Evolutionary conservation across 805 yeast species (phyloP).

Genomic region (Teunomyces panamensis): DNA sequence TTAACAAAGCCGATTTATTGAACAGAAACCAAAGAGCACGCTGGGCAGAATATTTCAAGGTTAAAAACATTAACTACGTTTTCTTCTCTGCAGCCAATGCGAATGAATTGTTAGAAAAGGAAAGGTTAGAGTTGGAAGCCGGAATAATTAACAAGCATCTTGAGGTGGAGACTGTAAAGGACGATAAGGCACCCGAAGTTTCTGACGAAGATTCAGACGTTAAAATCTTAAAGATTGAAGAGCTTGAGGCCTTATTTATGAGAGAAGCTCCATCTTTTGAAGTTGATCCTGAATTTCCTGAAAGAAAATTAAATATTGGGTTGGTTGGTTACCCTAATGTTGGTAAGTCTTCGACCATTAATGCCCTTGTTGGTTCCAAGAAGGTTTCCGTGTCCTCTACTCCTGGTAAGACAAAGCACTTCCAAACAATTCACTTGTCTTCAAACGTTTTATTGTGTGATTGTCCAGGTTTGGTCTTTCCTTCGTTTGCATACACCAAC

Average conservation of each 20-base stretch:
- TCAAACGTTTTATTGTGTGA: slow-evolving; percentile 86
- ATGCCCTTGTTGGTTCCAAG: slow-evolving; percentile 93
- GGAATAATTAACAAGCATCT: slow-evolving; percentile 13
- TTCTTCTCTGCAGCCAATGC: slow-evolving; percentile 92
- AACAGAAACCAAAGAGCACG: slow-evolving; percentile 69
- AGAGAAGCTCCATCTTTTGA: slow-evolving; percentile 72
- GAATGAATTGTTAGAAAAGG: slow-evolving; percentile 67
- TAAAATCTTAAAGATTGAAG: slow-evolving; percentile 74
- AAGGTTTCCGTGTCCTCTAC: slow-evolving; percentile 98
- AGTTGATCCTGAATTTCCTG: slow-evolving; percentile 53
- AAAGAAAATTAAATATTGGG: slow-evolving; percentile 77
- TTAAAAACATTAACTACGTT: slow-evolving; percentile 71
- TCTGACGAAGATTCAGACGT: slow-evolving; percentile 36
- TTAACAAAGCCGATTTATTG: slow-evolving; percentile 90
- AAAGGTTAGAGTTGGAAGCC: slow-evolving; percentile 43
- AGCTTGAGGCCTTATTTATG: slow-evolving; percentile 77
- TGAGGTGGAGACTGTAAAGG: slow-evolving; percentile 14
- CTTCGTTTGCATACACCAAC: slow-evolving; percentile 93
- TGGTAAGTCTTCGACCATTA: slow-evolving; percentile 96
- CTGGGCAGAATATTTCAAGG: slow-evolving; percentile 84
- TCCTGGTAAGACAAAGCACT: slow-evolving; percentile 98
- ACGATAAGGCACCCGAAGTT: slow-evolving; percentile 21
- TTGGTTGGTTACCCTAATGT: slow-evolving; percentile 95
- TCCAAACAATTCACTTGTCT: slow-evolving; percentile 88
- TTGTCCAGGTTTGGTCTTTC: slow-evolving; percentile 99